phyloP scores from a whole-genome alignment of 768 basidiomycete genomes.

The Pseudohyphozyma bogoriensis region DNA sequence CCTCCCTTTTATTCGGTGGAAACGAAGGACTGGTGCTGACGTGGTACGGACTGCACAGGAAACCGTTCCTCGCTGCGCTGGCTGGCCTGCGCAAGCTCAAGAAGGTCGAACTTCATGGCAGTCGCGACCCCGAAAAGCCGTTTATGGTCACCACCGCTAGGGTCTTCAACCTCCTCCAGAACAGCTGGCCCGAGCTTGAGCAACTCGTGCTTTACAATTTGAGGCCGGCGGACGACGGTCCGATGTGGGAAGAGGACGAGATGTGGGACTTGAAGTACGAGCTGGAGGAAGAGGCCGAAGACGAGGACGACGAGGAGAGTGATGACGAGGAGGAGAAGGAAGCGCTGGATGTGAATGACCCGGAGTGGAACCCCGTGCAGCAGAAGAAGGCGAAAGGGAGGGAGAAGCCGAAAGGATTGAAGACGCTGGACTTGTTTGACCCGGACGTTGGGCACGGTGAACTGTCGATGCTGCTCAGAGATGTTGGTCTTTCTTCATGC shows the following conservation, averaged over 20 bases:
- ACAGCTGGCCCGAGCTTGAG: conserved; percentile 11
- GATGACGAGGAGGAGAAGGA: not conserved
- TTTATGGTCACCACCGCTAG: conserved; percentile 17
- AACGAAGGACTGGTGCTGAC: too few species aligned
- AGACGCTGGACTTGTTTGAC: not conserved
- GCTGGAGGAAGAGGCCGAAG: not conserved
- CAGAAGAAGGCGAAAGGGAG: not conserved
- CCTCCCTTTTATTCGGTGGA: not conserved
- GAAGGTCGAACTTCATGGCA: conserved; percentile 8
- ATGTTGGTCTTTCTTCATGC: not conserved
- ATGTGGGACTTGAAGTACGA: conserved; percentile 14
- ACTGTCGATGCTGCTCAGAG: conserved; percentile 4
- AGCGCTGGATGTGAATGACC: not conserved
- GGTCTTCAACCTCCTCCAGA: conserved; percentile 5
- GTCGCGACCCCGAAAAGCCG: not conserved
- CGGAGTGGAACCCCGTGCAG: not conserved
- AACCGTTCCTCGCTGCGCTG: conserved; percentile 15
- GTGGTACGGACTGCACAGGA: too few species aligned
- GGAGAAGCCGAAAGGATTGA: conserved; percentile 5
- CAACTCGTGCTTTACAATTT: not conserved
- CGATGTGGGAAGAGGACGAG: conserved; percentile 1
- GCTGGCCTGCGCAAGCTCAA: conserved; percentile 2
- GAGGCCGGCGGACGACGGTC: not conserved
- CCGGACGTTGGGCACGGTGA: not conserved
- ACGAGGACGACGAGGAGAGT: not conserved